Percentiles rank a stretch among this genome's conserved stretches.
These are phyloP conservation scores for Fusarium newnesense DNA, from an alignment of 2,329 filamentous ascomycete species.

Conservation along the genomic window DNA sequence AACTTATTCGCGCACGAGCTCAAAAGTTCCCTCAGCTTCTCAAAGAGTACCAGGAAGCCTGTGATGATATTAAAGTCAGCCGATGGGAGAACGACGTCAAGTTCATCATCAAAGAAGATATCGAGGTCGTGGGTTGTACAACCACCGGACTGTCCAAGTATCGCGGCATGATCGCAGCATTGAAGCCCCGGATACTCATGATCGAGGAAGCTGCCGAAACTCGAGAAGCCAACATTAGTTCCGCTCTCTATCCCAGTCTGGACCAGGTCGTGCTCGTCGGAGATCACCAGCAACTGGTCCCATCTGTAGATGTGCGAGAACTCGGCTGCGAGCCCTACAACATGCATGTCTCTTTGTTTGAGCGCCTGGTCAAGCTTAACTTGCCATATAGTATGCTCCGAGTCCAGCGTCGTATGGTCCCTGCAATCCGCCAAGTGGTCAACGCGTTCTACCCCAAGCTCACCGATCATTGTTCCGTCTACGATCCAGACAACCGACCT, in stretches of 20 bases:
- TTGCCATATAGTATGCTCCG: slow-evolving; percentile 73
- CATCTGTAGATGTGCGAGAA: slow-evolving; percentile 70
- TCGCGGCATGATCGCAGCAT: slow-evolving; percentile 71
- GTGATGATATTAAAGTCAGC: slow-evolving; percentile 64
- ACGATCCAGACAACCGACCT: slow-evolving; percentile 46
- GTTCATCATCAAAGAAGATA: slow-evolving; percentile 49
- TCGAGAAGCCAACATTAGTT: slow-evolving; percentile 69
- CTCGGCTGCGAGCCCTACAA: slow-evolving; percentile 70
- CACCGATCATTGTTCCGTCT: slow-evolving; percentile 56
- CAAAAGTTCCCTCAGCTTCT: slow-evolving; percentile 61
- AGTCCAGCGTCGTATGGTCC: slow-evolving; percentile 71
- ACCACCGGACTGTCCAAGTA: slow-evolving; percentile 87
- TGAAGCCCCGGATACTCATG: slow-evolving; percentile 75
- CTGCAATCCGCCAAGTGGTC: slow-evolving; percentile 56
- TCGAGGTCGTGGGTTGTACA: slow-evolving; percentile 72
- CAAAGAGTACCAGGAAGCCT: slow-evolving; percentile 59
- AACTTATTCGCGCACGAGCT: slow-evolving; percentile 60
- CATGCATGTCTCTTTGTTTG: slow-evolving; percentile 81
- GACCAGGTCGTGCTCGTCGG: slow-evolving; percentile 72
- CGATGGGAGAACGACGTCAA: slow-evolving; percentile 67
- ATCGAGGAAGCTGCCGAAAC: slow-evolving; percentile 87
- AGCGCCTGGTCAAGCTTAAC: slow-evolving; percentile 75
- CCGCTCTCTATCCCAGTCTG: slow-evolving; percentile 61
- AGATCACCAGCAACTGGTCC: slow-evolving; percentile 83
- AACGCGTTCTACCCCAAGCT: slow-evolving; percentile 60